These are phyloP conservation scores for Vigna reflexopilosa DNA, from an alignment of 306 rosid species.

Conservation along the genomic window DNA sequence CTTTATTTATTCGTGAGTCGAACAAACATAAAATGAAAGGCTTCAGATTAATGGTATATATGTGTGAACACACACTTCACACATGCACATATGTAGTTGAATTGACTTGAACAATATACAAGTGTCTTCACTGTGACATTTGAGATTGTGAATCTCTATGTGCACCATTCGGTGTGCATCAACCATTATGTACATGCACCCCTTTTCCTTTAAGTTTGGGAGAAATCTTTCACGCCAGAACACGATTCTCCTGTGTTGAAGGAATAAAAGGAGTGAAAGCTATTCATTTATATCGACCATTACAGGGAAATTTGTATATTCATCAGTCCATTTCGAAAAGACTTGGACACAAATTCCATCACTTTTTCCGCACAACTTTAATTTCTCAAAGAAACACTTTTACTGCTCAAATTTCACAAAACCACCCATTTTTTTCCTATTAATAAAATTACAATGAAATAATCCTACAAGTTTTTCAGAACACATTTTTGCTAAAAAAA, in stretches of 20 bases:
- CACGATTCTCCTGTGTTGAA: background rate
- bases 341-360: background rate
- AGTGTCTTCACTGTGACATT: constrained; percentile 1
- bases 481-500: background rate
- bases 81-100: background rate
- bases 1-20: constrained; percentile 14
- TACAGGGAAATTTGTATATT: background rate
- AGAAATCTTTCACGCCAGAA: background rate
- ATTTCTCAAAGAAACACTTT: background rate
- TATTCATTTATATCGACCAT: background rate
- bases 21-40: constrained; percentile 3
- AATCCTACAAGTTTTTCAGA: background rate
- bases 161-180: constrained; percentile 23
- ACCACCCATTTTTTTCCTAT: too few species aligned
- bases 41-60: background rate
- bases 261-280: constrained; percentile 24
- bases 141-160: constrained; percentile 24
- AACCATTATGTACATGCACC: background rate
- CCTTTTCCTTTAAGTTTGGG: constrained; percentile 11
- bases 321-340: constrained; percentile 3
- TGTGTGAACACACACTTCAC: constrained; percentile 6
- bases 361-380: background rate
- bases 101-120: background rate
- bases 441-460: too few species aligned
- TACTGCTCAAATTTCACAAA: too few species aligned